Evolutionary conservation across 2,329 filamentous ascomycete genomes (phyloP).

Genomic region (Pseudocercospora pini-densiflorae): DNA sequence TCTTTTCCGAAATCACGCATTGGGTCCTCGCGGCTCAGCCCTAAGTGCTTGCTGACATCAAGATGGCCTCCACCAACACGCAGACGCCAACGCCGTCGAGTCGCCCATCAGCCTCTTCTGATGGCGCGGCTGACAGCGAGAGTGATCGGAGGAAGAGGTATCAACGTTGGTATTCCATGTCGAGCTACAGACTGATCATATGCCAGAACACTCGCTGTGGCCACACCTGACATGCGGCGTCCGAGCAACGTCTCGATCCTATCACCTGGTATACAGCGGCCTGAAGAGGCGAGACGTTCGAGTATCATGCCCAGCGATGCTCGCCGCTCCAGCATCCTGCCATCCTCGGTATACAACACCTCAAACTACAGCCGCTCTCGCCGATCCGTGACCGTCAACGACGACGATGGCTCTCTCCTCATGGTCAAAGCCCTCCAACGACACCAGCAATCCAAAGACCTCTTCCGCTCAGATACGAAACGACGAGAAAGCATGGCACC

Average conservation of each 20-base stretch:
- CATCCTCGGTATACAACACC: background rate
- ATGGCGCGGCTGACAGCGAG: background rate
- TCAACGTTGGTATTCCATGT: background rate
- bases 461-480: conserved; percentile 18
- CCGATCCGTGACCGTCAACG: conserved; percentile 7
- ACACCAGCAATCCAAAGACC: conserved; percentile 18
- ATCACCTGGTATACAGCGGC: background rate
- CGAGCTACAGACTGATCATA: background rate
- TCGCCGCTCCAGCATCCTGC: conserved; percentile 7
- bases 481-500: conserved; percentile 13
- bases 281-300: background rate
- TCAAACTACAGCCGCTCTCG: conserved; percentile 16
- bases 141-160: background rate
- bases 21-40: background rate
- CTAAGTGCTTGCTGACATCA: background rate
- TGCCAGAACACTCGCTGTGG: background rate
- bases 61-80: background rate
- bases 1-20: background rate
- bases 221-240: background rate
- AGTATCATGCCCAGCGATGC: conserved; percentile 4
- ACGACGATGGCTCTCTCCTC: conserved; percentile 17
- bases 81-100: background rate
- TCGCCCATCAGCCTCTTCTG: background rate
- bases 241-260: background rate
- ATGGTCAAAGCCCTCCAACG: conserved; percentile 17